Percentiles rank a stretch among this genome's conserved stretches.
Conservation (phyloP, 768 basidiomycete genomes). For the Mycena olivaceomarginata region DNA sequence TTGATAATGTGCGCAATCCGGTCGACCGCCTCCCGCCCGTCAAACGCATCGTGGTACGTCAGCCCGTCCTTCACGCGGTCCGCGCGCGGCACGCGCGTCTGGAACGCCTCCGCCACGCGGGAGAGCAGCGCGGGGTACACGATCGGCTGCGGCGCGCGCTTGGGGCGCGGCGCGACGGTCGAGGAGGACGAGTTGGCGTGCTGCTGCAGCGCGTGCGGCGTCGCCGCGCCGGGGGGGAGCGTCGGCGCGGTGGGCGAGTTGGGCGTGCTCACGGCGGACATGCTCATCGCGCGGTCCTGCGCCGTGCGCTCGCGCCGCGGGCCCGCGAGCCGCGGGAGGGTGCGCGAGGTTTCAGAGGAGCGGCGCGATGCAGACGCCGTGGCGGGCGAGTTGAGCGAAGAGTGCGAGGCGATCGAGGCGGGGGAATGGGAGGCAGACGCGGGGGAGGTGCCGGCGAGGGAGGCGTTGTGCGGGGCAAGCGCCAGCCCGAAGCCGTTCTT, state of each 20-base stretch:
- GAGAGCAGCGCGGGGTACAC: constrained; percentile 98
- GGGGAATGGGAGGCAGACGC: not conserved
- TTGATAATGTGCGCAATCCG: constrained; percentile 99
- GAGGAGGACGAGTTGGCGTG: constrained; percentile 36
- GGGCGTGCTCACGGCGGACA: constrained; percentile 79
- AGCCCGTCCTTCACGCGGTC: constrained; percentile 96
- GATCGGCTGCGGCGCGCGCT: constrained; percentile 72
- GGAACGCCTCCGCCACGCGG: constrained; percentile 95
- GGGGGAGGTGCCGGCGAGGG: too few relatives aligned
- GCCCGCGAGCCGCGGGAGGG: constrained; percentile 69
- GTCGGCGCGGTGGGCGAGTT: constrained; percentile 62
- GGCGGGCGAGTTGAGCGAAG: constrained; percentile 31
- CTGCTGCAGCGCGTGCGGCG: not conserved
- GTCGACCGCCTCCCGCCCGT: constrained; percentile 97
- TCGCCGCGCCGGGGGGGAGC: constrained; percentile 56
- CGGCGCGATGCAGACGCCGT: constrained; percentile 63
- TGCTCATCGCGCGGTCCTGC: constrained; percentile 86
- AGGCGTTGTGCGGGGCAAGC: not conserved
- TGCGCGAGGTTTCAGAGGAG: constrained; percentile 83
- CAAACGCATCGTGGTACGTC: constrained; percentile 97
- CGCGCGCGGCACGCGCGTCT: constrained; percentile 82
- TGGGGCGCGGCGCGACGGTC: constrained; percentile 49
- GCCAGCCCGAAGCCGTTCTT: not conserved
- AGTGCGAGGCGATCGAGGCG: constrained; percentile 45
- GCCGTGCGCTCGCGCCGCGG: constrained; percentile 75